Conservation (phyloP, 805 yeast species). For the Ogataea dorogensis region DNA sequence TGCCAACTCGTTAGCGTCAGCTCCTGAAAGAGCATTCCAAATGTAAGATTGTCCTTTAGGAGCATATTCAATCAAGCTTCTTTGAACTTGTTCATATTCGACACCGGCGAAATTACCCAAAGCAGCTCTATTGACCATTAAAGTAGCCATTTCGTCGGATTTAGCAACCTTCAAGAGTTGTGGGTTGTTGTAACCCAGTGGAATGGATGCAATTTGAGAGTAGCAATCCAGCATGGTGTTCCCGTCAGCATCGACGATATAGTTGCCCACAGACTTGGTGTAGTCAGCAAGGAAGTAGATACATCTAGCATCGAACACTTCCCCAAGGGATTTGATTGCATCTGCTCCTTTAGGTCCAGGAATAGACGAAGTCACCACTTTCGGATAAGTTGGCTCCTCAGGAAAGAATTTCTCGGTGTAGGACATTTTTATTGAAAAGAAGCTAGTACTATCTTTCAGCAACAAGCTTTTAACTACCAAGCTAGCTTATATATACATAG, state of each 20-base stretch:
- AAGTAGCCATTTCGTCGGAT: conserved; percentile 67
- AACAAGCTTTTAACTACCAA: no score
- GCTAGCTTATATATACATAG: no score
- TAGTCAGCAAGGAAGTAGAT: conserved; percentile 77
- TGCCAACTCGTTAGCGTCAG: conserved; percentile 87
- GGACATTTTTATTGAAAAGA: conserved; percentile 1
- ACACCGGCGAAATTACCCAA: conserved; percentile 76
- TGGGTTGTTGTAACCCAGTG: conserved; percentile 85
- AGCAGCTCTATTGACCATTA: conserved; percentile 82
- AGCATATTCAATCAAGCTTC: conserved; percentile 67
- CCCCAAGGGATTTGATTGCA: conserved; percentile 51
- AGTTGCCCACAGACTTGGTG: conserved; percentile 72
- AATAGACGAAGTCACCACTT: conserved; percentile 51
- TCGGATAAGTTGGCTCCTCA: conserved; percentile 73
- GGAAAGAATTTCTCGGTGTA: conserved; percentile 65
- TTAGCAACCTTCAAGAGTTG: conserved; percentile 65
- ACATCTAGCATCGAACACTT: conserved; percentile 69
- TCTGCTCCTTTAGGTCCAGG: conserved; percentile 76
- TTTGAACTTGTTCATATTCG: conserved; percentile 50
- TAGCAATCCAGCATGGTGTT: conserved; percentile 71
- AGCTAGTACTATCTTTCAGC: neutral
- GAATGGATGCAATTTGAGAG: conserved; percentile 82
- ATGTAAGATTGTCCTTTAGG: conserved; percentile 74
- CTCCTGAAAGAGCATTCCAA: conserved; percentile 82
- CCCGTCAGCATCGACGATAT: conserved; percentile 78